Evolutionary conservation across 345 rosid species (phyloP), one percentile per base, ranked within the genome.

Genomic region (Microcos paniculata): DNA sequence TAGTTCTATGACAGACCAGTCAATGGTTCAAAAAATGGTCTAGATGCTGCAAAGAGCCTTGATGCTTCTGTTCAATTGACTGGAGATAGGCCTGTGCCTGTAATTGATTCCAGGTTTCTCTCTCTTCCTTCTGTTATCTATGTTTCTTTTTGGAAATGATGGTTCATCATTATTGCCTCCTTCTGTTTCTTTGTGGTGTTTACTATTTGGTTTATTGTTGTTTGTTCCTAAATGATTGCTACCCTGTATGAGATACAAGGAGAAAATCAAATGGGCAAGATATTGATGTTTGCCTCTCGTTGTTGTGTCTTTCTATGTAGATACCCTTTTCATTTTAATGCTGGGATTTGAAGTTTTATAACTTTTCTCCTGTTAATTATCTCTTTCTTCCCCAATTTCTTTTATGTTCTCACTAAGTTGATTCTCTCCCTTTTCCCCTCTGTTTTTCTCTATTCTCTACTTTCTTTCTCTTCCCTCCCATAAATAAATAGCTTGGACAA

Each of bases 1-100:
- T 86, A 94, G 97, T 89, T 91, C 81, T 83, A 84, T 77, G 80
- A 78, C 76, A 91, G 82, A 78, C 85, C 96, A 1, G 90, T 84
- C 61, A 87, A 90, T 42, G 91, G 89, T 82, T 59, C 62, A 38
- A 77, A 72, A 38, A 70, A 69, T 30, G 81, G 53, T 55, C 43
- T 74, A 43, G 85, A 80, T 72, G 80, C 75, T 53, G 76, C 76
- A 65, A 49, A 78, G 24, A 59, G 43, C 55, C 23, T 62, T 74
- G 73, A 64, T 72, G 12, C 62, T 76, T 77, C 82, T 53, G 52
- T n/a, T 24, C 85, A 68, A 73, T 75, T 68, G 57, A 58, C 71
- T 73, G 71, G 71, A 55, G 66, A 51, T 31, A 65, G 19, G 45
- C 49, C 82, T 12, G 7, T 31, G 33, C 46, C 82, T 66, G 75